These are phyloP conservation scores for Saturnispora hagleri DNA, from an alignment of 805 yeast species.

Conservation along the genomic window DNA sequence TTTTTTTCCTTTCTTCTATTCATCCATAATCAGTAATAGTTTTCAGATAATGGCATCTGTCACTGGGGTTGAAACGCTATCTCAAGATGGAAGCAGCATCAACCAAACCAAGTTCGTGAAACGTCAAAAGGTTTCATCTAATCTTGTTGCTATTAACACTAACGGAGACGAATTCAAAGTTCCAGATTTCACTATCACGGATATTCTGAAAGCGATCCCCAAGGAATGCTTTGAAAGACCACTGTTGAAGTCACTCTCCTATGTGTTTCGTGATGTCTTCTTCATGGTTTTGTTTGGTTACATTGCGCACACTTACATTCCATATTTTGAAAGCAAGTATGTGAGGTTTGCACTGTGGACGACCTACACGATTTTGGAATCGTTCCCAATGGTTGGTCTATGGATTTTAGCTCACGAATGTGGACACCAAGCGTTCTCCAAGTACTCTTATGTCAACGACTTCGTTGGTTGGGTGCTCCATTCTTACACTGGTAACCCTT, in stretches of 20 bases:
- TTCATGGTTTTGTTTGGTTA: conserved; percentile 36
- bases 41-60: not conserved
- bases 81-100: not conserved
- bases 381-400: conserved; percentile 48
- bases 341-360: conserved; percentile 36
- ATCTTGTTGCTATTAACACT: conserved; percentile 37
- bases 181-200: conserved; percentile 55
- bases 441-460: conserved; percentile 44
- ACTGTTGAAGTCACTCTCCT: conserved; percentile 38
- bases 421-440: conserved; percentile 56
- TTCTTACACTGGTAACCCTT: conserved; percentile 49
- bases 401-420: conserved; percentile 61
- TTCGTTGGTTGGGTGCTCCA: conserved; percentile 53
- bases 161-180: conserved; percentile 46
- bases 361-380: conserved; percentile 30
- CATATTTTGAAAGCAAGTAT: conserved; percentile 27
- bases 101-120: not conserved
- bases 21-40: not conserved
- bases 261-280: conserved; percentile 44
- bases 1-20: not conserved
- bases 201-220: conserved; percentile 49
- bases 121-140: conserved; percentile 7
- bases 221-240: conserved; percentile 52
- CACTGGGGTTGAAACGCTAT: not conserved
- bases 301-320: conserved; percentile 35